These are phyloP conservation scores for Paragyromitra xinjiangensis DNA, from an alignment of 495 filamentous ascomycete species.

Conservation along the genomic window DNA sequence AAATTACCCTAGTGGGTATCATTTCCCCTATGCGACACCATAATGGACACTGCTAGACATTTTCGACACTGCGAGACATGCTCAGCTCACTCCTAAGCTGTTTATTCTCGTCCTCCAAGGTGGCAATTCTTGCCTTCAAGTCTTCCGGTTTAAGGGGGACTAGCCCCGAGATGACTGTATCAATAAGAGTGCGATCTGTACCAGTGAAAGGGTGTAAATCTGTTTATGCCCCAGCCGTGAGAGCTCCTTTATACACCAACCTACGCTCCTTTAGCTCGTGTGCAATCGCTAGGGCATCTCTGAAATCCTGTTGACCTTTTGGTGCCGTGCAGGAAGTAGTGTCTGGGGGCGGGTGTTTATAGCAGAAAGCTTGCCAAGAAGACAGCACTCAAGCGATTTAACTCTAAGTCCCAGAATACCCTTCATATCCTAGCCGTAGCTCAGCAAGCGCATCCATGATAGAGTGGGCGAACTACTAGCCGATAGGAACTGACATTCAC, in stretches of 20 bases:
- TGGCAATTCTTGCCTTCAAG: background rate
- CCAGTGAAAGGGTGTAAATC: background rate
- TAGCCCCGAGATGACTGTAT: background rate
- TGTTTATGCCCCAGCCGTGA: background rate
- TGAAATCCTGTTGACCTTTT: background rate
- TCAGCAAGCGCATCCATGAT: background rate
- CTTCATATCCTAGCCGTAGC: background rate
- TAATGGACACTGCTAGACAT: background rate
- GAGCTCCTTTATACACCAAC: background rate
- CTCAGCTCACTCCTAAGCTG: background rate
- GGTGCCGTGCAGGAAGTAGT: background rate
- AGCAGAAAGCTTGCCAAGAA: background rate
- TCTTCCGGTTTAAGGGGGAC: background rate
- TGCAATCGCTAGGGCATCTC: background rate
- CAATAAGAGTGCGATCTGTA: background rate
- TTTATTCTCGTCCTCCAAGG: background rate
- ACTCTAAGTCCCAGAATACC: background rate
- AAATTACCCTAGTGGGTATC: no score
- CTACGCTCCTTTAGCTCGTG: background rate
- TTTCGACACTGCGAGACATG: background rate
- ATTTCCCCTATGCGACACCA: no score
- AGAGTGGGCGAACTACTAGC: background rate
- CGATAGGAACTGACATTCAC: background rate
- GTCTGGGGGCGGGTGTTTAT: background rate
- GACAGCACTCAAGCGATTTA: background rate